Evolutionary conservation across 352 stramenopile species (phyloP).

Genomic region (Elongisporangium undulatum): DNA sequence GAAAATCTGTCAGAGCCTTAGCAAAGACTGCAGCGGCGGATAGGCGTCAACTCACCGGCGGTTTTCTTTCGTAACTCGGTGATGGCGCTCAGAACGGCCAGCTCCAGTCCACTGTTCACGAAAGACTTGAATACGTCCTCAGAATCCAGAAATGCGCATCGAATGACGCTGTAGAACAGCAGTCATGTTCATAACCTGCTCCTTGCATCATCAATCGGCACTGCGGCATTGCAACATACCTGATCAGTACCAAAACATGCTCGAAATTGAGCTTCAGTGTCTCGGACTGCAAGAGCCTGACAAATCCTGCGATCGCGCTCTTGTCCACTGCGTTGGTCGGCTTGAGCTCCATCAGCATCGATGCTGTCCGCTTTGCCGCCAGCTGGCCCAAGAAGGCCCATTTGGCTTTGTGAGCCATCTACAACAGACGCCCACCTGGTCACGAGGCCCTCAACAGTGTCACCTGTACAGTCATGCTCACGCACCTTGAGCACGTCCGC

Average conservation of each 20-base stretch:
- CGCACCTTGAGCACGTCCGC: conserved; percentile 9
- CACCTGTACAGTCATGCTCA: not conserved
- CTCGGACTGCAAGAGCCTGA: conserved; percentile 12
- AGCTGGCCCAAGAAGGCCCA: conserved; percentile 8
- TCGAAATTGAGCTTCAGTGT: conserved; percentile 14
- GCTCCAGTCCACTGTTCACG: conserved; percentile 2
- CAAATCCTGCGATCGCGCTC: conserved; percentile 3
- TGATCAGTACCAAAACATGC: conserved; percentile 10
- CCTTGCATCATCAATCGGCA: not conserved
- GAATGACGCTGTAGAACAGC: conserved; percentile 6
- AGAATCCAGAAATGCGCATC: conserved; percentile 11
- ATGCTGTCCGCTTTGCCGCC: conserved; percentile 1
- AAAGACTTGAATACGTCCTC: conserved; percentile 13
- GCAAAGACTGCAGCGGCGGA: not conserved
- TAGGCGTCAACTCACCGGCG: conserved; percentile 1
- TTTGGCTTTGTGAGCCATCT: conserved; percentile 8
- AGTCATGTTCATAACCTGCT: not conserved
- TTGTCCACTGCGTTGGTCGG: not conserved
- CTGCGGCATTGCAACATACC: not conserved
- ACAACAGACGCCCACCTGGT: not conserved
- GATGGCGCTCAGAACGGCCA: conserved; percentile 6
- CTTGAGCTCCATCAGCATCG: conserved; percentile 2
- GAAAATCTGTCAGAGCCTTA: not conserved
- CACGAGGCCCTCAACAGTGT: not conserved
- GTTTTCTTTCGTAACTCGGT: conserved; percentile 7